Evolutionary conservation across 805 yeast genomes (phyloP), one percentile per base, ranked within the genome.

Genomic region (Kodamaea lidongshanica): DNA sequence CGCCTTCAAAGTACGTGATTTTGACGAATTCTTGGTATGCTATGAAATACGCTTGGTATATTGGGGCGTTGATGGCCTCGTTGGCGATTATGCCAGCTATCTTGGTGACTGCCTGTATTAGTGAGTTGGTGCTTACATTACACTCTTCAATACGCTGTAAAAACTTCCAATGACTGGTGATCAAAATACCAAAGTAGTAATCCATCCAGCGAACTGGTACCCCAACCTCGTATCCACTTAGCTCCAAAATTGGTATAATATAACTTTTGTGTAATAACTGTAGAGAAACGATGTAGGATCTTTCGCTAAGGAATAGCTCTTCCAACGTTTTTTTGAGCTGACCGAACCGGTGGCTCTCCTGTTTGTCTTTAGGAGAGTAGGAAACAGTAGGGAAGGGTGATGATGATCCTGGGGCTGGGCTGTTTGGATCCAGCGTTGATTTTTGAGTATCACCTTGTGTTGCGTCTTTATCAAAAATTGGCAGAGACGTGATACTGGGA

Each of bases 241-340:
- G 30, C 5, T 48, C 48, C 14, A 61, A 45, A 7, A 67, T 42
- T 2, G 69, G 58, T 6, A 58, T 61, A 4, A 71, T 42, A 36
- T 72, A 74, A 20, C 54, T 59, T n/a, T 56, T 60, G 5, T 57
- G 51, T 12, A 74, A 48, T 37, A 68, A 47, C 21, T 54, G 56
- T 27, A 75, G 45, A 1, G 71, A 65, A 25, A 55, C 53, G n/a
- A 72, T 46, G 41, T 71, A 75, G 1, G 51, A 52, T 15, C 54
- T 58, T 41, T 75, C 82, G 8, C 73, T 72, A 9, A 58, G 59
- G 0, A 67, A 32, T 4, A 74, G 44, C 43, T 75, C 82, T 33
- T 68, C 64, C n/a, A 68, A 39, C 2, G 56, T 35, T 26, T 50
- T 55, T 13, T 39, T 45, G 23, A 60, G 35, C 15, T 39, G 45